Base-by-base conservation (phyloP, 2,329 filamentous ascomycete genomes). In the Aspergillus novoparasiticus region DNA sequence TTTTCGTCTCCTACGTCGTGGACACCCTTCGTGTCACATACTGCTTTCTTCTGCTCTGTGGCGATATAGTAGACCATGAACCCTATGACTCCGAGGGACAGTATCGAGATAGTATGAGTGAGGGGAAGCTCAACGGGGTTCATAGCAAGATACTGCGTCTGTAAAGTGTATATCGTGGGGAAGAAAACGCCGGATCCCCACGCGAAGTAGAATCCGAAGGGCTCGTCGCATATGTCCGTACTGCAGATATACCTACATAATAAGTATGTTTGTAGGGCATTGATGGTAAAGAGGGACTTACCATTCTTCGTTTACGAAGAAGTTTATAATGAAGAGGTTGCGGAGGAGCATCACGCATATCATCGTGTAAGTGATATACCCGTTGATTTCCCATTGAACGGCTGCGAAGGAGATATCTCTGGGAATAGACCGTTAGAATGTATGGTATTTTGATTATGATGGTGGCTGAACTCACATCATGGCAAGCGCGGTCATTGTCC, bases 401-500 rank as follows among this genome's bases (percentile, higher is more conserved):
- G 45, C 45, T 26, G 45, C 23, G 45, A 48, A 48, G 23, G 45
- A 48, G 5, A 48, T 28, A 26, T 48, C 45, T 48, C 45, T 48
- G 5, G 5, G 2, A 19, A 5, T 2, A 6, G 0, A 26, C 14
- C 0, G 8, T 48, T 48, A 48, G 12, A 16, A 6, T 2, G 16
- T 26, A 1, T 1, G 21, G 9, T 28, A 48, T 26, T 0, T 14
- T 8, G 1, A 28, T 2, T 6, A 2, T 12, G 2, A 11, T 48
- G 23, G 12, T 3, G 6, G 3, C 6, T 23, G 4, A 3, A 43
- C 28, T 56, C 21, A 41, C 50, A 57, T 67, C 16, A 84, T 74
- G n/a, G 79, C 81, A 81, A 81, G 83, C 10, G 77, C 75, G 64
- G 83, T 74, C 59, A 84, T 83, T 10, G 82, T 82, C n/a, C 79